These are phyloP conservation scores for Coprinopsis marcescibilis DNA, from an alignment of 768 basidiomycete species.

Conservation along the genomic window DNA sequence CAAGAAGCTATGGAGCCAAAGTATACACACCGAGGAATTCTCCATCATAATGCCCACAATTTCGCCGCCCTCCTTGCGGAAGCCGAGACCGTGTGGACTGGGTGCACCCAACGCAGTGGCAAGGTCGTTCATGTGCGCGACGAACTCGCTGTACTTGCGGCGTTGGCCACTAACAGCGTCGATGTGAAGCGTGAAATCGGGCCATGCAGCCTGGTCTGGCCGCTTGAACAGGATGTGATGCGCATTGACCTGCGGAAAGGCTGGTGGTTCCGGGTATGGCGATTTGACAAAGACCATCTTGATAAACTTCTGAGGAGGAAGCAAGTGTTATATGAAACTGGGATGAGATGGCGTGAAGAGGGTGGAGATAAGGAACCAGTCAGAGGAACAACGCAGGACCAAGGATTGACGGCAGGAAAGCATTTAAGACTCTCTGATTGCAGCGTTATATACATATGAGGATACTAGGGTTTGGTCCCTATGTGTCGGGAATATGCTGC, in stretches of 20 bases:
- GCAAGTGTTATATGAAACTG: neutral
- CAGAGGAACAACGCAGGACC: too few relatives aligned
- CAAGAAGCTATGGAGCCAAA: neutral
- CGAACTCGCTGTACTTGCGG: constrained; percentile 42
- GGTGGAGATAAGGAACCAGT: too few relatives aligned
- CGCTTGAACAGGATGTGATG: constrained; percentile 51
- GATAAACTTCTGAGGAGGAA: neutral
- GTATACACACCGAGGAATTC: constrained; percentile 55
- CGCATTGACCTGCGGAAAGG: constrained; percentile 44
- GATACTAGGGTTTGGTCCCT: too few relatives aligned
- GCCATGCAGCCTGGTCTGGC: constrained; percentile 49
- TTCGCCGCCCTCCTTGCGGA: constrained; percentile 41
- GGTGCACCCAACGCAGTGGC: constrained; percentile 53
- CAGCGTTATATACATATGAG: too few relatives aligned
- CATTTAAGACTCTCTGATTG: too few relatives aligned
- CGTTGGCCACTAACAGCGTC: constrained; percentile 47
- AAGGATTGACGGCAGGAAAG: too few relatives aligned
- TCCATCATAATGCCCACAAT: constrained; percentile 67
- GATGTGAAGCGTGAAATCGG: constrained; percentile 51
- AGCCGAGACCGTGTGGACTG: constrained; percentile 43
- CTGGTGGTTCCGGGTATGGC: constrained; percentile 46
- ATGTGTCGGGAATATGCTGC: too few relatives aligned
- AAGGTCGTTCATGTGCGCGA: constrained; percentile 44
- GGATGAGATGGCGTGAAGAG: neutral
- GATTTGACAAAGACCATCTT: constrained; percentile 57